Evolutionary conservation across 2,329 filamentous ascomycete genomes (phyloP).

Genomic region (Exophiala sp.): DNA sequence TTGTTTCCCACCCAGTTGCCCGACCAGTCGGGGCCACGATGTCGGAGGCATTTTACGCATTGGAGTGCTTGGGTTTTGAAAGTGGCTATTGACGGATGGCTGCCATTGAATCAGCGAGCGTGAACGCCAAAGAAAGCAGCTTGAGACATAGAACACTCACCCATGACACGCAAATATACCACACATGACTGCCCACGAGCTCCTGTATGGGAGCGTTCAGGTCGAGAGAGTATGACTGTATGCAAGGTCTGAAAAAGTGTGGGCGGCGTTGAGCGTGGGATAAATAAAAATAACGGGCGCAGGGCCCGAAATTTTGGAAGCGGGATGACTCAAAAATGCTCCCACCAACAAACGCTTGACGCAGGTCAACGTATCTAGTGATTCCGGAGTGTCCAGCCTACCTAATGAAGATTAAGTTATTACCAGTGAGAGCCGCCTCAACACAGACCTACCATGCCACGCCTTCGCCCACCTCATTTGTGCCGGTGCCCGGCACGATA

Average conservation of each 20-base stretch:
- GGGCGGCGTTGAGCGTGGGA: slow-evolving; percentile 23
- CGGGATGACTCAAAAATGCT: slow-evolving; percentile 19
- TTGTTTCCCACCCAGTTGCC: slow-evolving; percentile 86
- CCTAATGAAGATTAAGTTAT: too few species aligned
- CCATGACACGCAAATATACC: slow-evolving; percentile 94
- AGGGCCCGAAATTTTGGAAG: slow-evolving; percentile 20
- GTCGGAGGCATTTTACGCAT: slow-evolving; percentile 66
- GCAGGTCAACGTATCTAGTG: neutral
- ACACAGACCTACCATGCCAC: too few species aligned
- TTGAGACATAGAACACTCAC: slow-evolving; percentile 51
- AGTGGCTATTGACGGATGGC: slow-evolving; percentile 32
- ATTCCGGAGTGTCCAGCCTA: neutral
- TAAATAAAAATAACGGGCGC: slow-evolving; percentile 20
- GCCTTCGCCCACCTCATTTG: too few species aligned
- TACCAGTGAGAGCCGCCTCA: too few species aligned
- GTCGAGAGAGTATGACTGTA: slow-evolving; percentile 23
- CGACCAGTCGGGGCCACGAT: slow-evolving; percentile 97
- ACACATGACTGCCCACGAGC: slow-evolving; percentile 67
- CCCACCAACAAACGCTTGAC: neutral
- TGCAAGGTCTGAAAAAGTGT: slow-evolving; percentile 22
- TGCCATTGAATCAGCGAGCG: slow-evolving; percentile 25
- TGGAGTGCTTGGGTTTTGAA: slow-evolving; percentile 35
- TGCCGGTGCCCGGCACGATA: neutral
- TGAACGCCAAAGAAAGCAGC: neutral
- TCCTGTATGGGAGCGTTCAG: slow-evolving; percentile 6